Conservation (phyloP, 1,284 basidiomycete genomes). For the Puccinia triticina region DNA sequence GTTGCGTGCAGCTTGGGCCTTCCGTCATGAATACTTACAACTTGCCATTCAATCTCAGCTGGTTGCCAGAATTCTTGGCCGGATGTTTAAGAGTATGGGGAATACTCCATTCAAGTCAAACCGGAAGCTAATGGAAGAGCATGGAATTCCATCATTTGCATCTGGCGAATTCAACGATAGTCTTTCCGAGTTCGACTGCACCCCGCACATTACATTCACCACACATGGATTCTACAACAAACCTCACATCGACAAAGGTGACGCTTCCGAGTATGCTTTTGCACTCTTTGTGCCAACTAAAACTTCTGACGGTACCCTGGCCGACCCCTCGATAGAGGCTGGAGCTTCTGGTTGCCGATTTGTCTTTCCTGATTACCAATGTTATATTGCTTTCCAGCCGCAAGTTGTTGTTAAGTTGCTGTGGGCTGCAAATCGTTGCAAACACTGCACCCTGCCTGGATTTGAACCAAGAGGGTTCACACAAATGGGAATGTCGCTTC, state of each 20-base stretch:
- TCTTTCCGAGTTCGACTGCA: not conserved
- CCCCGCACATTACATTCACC: slow-evolving; percentile 3
- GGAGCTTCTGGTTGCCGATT: not conserved
- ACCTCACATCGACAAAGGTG: not conserved
- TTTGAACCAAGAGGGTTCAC: not conserved
- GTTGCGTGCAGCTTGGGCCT: not conserved
- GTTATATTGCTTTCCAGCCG: not conserved
- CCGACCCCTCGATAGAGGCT: not conserved
- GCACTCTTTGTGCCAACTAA: not conserved
- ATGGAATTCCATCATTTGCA: not conserved
- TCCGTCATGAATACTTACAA: not conserved
- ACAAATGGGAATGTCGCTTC: not conserved
- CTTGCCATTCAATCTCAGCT: not conserved
- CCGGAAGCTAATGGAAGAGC: not conserved
- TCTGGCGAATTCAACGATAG: too few relatives aligned
- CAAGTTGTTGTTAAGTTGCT: not conserved
- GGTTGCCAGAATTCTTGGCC: not conserved
- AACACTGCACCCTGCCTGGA: not conserved
- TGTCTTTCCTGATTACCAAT: not conserved
- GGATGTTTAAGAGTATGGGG: not conserved
- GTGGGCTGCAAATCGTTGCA: not conserved
- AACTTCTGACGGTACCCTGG: not conserved
- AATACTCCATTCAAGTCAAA: not conserved
- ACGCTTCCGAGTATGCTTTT: not conserved
- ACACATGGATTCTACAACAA: not conserved